These are phyloP conservation scores for Pinus tabuliformis DNA, from an alignment of 75 land plant species.

Conservation along the genomic window DNA sequence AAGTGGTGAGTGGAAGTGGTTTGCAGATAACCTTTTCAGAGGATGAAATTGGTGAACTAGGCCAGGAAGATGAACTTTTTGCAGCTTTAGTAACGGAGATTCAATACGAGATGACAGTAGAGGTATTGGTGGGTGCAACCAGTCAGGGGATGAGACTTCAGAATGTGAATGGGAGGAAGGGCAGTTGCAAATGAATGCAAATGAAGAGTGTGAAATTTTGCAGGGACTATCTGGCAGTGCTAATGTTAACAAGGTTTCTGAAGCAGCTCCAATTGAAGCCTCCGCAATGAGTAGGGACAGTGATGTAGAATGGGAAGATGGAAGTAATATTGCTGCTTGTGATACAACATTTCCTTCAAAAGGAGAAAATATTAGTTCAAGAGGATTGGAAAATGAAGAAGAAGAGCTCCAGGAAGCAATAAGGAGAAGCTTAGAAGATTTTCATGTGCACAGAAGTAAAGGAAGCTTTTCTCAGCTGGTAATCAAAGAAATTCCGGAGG, in stretches of 20 bases:
- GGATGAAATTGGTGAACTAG: constrained; percentile 15
- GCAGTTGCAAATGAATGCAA: background rate
- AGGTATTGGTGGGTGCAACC: background rate
- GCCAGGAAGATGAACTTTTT: constrained; percentile 62
- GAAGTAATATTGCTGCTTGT: constrained; percentile 13
- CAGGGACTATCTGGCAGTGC: background rate
- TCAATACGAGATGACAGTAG: background rate
- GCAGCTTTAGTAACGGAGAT: constrained; percentile 45
- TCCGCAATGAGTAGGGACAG: constrained; percentile 7
- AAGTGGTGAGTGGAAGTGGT: background rate
- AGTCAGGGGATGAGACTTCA: constrained; percentile 15
- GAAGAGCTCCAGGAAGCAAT: constrained; percentile 91
- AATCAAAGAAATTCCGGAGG: constrained; percentile 1
- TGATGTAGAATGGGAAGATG: constrained; percentile 73
- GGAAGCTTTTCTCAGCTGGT: background rate
- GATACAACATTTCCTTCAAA: constrained; percentile 10
- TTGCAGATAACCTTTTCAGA: constrained; percentile 55
- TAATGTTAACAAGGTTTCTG: background rate
- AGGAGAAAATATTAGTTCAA: constrained; percentile 7
- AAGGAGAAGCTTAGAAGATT: constrained; percentile 72
- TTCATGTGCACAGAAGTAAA: constrained; percentile 2
- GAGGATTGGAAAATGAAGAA: constrained; percentile 52
- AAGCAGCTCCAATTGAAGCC: constrained; percentile 14
- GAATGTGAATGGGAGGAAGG: constrained; percentile 78
- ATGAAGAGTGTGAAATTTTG: background rate